phyloP scores from a whole-genome alignment of 306 rosid species.

The Hippophae tibetana region DNA sequence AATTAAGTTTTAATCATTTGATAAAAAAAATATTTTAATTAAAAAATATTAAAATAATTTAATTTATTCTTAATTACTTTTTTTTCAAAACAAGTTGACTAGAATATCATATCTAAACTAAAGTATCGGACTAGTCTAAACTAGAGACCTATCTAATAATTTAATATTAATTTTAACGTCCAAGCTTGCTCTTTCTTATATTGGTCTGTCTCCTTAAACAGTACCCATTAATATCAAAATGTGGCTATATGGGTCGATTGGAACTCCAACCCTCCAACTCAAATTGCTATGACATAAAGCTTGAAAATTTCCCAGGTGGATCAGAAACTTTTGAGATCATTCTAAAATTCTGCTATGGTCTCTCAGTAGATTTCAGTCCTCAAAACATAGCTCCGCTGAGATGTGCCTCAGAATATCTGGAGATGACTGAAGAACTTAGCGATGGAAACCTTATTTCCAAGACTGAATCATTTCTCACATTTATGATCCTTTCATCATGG shows the following conservation, averaged over 20 bases:
- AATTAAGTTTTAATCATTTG: too few relatives aligned
- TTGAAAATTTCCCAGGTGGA: slow-evolving; percentile 86
- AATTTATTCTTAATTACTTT: too few relatives aligned
- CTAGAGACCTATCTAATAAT: too few relatives aligned
- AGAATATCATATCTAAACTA: too few relatives aligned
- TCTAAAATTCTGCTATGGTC: slow-evolving; percentile 79
- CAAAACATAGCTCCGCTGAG: slow-evolving; percentile 65
- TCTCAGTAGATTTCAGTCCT: slow-evolving; percentile 64
- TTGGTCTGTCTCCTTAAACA: slow-evolving; percentile 35
- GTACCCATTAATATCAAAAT: slow-evolving; percentile 74
- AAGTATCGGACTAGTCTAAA: too few relatives aligned
- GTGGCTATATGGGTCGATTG: slow-evolving; percentile 63
- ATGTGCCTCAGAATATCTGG: slow-evolving; percentile 86
- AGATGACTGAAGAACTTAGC: slow-evolving; percentile 86
- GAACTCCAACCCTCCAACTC: slow-evolving; percentile 50
- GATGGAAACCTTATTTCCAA: slow-evolving; percentile 77
- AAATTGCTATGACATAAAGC: slow-evolving; percentile 41
- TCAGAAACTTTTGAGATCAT: slow-evolving; percentile 57
- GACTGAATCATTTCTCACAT: slow-evolving; percentile 87
- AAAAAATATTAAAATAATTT: too few relatives aligned
- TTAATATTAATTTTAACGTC: too few relatives aligned
- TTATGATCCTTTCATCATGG: slow-evolving; percentile 82
- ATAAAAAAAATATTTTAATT: too few relatives aligned
- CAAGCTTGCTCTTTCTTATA: slow-evolving; percentile 9
- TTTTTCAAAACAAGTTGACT: too few relatives aligned